These are phyloP conservation scores for Spathaspora passalidarum DNA, from an alignment of 805 yeast genomes.

Conservation along the genomic window DNA sequence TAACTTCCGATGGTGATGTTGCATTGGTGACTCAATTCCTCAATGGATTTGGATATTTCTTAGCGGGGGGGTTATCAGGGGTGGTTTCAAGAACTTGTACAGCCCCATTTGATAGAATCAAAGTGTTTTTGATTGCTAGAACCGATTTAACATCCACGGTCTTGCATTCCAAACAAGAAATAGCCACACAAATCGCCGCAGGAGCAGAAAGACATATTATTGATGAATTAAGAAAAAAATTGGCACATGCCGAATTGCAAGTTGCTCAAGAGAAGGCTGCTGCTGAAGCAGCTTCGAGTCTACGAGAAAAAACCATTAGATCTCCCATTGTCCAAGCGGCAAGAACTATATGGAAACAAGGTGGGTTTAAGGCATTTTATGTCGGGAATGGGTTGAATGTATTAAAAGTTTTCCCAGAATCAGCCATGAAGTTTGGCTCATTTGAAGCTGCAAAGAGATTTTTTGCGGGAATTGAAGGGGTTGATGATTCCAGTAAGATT, in stretches of 20 bases:
- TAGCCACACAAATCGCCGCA: constrained; percentile 32
- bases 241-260: constrained; percentile 20
- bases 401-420: constrained; percentile 93
- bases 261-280: constrained; percentile 22
- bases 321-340: constrained; percentile 83
- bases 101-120: constrained; percentile 94
- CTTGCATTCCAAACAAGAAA: constrained; percentile 51
- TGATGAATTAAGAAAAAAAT: constrained; percentile 30
- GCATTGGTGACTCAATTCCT: constrained; percentile 74
- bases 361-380: constrained; percentile 84
- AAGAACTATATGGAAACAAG: constrained; percentile 75
- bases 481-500: constrained; percentile 62
- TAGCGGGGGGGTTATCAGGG: constrained; percentile 95
- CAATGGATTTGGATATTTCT: constrained; percentile 84
- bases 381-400: constrained; percentile 94
- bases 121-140: constrained; percentile 90
- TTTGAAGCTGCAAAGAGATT: constrained; percentile 83
- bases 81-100: constrained; percentile 95
- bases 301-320: constrained; percentile 45
- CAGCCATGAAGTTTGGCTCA: constrained; percentile 95
- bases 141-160: constrained; percentile 75
- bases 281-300: constrained; percentile 27
- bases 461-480: constrained; percentile 74
- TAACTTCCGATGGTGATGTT: constrained; percentile 91
- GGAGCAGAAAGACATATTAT: constrained; percentile 34